Base-by-base conservation (phyloP, 495 filamentous ascomycete genomes). In the Geoglossum glabrum region DNA sequence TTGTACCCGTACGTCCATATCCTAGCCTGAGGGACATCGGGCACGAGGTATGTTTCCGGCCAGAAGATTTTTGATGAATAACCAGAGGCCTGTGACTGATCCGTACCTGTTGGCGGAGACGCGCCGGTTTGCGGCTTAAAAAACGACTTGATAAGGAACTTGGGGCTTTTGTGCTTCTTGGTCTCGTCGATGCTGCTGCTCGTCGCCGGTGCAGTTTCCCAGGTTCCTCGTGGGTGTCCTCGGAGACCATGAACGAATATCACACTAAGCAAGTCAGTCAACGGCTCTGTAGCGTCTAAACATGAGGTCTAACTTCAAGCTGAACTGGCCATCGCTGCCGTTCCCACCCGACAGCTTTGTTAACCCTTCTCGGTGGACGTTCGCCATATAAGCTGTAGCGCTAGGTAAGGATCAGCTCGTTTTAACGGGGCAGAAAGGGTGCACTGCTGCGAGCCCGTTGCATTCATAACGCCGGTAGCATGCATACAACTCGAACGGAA, bases 1-100 rank as follows among this genome's bases (percentile, higher is more conserved):
- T 73, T 68, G 57, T 74, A 74, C 17, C 71, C 71, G 56, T 68
- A 74, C 26, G 68, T 71, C 61, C 69, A 69, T 15, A 72, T 64
- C 52, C 67, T 63, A 23, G 71, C 69, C 34, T 69, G 54, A 26
- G 69, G 66, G 2, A 73, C 55, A 56, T 73, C 69, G 3, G 63
- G 13, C 6, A 50, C 54, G 40, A 74, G 69, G 38, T 65, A 68
- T 21, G 67, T 59, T n/a, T 63, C 54, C 9, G 70, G 70, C 70
- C 70, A 73, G 57, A 67, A 70, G 3, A 66, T 54, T 27, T 61
- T 63, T n/a, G 47, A 45, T 45, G 40, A 45, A 45, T 45, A 45
- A 30, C 23, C 7, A 45, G 40, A 45, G 40, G n/a, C 40, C 40
- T 45, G 17, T 19, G 40, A 45, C 40, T 45, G 40, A 45, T 45